phyloP scores from a whole-genome alignment of 2,329 filamentous ascomycete species.

The Aureobasidium sp. region DNA sequence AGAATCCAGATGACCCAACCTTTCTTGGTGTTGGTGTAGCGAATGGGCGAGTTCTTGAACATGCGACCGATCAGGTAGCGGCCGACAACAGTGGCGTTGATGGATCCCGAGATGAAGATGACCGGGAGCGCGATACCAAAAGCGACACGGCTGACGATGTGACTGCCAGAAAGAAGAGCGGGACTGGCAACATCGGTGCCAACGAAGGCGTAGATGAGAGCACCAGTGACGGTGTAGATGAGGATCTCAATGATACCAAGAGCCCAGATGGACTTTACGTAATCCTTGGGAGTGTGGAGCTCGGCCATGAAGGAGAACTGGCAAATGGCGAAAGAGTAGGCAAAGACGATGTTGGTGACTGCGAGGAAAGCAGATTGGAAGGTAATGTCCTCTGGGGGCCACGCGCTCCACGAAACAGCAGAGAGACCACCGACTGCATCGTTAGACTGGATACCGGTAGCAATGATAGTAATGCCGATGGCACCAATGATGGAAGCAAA shows the following conservation, averaged over 20 bases:
- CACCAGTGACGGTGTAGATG: conserved; percentile 58
- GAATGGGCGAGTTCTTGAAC: conserved; percentile 48
- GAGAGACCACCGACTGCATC: conserved; percentile 24
- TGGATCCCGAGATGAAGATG: conserved; percentile 64
- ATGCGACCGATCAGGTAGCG: conserved; percentile 56
- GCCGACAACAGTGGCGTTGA: conserved; percentile 49
- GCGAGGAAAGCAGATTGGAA: conserved; percentile 54
- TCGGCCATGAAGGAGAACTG: conserved; percentile 63
- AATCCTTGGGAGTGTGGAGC: conserved; percentile 55
- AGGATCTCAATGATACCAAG: conserved; percentile 55
- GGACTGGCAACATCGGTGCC: conserved; percentile 55
- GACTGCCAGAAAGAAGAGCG: conserved; percentile 55
- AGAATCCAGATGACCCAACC: conserved; percentile 52
- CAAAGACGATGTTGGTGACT: conserved; percentile 64
- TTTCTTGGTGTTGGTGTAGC: conserved; percentile 33
- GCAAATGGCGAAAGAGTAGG: conserved; percentile 46
- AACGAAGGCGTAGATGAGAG: conserved; percentile 60
- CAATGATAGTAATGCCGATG: conserved; percentile 29
- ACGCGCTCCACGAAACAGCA: conserved; percentile 27
- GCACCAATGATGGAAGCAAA: conserved; percentile 29
- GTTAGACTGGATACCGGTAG: conserved; percentile 26
- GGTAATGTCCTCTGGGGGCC: conserved; percentile 28
- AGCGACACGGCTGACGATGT: conserved; percentile 52
- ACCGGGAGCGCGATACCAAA: conserved; percentile 65
- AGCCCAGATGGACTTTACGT: conserved; percentile 50